Evolutionary conservation across 345 rosid genomes (phyloP).

Genomic region (Odontarrhena argentea): DNA sequence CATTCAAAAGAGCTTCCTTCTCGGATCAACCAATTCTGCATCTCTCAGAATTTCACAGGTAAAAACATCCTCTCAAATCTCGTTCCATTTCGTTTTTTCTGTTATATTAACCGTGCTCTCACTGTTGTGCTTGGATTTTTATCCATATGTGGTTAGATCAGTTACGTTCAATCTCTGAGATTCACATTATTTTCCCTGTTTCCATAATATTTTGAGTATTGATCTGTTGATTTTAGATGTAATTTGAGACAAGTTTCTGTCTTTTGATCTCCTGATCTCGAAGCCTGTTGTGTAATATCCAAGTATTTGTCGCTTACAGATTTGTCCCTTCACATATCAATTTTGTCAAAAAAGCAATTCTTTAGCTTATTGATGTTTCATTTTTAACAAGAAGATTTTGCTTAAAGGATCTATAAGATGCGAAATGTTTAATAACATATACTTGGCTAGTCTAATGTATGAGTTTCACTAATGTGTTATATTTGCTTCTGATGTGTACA

Average conservation of each 20-base stretch:
- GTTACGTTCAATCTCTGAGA: background rate
- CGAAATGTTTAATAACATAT: background rate
- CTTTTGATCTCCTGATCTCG: background rate
- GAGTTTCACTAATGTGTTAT: conserved; percentile 9
- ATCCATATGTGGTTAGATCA: background rate
- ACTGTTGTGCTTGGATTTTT: too few species aligned
- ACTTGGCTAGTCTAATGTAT: conserved; percentile 5
- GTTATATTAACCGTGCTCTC: too few species aligned
- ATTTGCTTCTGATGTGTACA: conserved; percentile 7
- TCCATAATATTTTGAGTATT: background rate
- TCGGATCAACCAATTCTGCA: conserved; percentile 32
- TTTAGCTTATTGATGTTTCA: too few species aligned
- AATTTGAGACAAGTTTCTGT: background rate
- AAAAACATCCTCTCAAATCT: background rate
- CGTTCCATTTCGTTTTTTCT: background rate
- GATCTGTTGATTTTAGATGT: background rate
- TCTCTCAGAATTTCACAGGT: conserved; percentile 21
- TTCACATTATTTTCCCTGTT: background rate
- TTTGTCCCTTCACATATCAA: too few species aligned
- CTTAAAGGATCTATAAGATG: background rate
- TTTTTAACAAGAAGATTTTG: too few species aligned
- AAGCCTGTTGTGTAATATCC: background rate
- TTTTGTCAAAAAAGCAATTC: too few species aligned
- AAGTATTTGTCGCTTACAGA: too few species aligned
- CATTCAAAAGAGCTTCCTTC: conserved; percentile 23